Evolutionary conservation across 768 basidiomycete genomes (phyloP).

Genomic region (Lactarius hengduanensis): DNA sequence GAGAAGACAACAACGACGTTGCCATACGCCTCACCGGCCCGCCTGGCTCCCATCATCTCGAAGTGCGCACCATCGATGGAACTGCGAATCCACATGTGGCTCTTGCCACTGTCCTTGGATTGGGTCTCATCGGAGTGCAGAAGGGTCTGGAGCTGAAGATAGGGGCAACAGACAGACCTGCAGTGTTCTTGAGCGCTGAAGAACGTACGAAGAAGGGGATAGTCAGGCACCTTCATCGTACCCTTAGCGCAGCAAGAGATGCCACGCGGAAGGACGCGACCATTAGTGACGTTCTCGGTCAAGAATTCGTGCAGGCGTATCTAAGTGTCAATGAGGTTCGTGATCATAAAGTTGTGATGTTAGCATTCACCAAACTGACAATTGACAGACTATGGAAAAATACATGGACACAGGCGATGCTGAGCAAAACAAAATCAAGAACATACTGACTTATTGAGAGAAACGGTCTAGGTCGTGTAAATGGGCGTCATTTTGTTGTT

Average conservation of each 20-base stretch:
- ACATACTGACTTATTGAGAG: constrained; percentile 20
- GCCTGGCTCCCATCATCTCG: constrained; percentile 56
- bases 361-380: not conserved
- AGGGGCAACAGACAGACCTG: constrained; percentile 39
- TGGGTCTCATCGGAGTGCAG: constrained; percentile 53
- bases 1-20: constrained; percentile 65
- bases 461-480: not conserved
- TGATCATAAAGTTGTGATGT: not conserved
- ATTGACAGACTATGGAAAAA: constrained; percentile 21
- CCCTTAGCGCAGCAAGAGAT: constrained; percentile 47
- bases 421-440: not conserved
- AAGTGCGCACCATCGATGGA: constrained; percentile 60
- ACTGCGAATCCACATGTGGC: constrained; percentile 64
- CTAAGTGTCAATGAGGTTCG: constrained; percentile 48
- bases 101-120: constrained; percentile 53
- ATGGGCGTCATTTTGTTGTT: too few relatives aligned
- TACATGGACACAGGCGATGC: not conserved
- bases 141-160: constrained; percentile 39
- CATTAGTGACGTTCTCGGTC: constrained; percentile 44
- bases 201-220: constrained; percentile 50
- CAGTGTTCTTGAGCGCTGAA: constrained; percentile 44
- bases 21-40: constrained; percentile 55
- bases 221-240: constrained; percentile 50
- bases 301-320: constrained; percentile 47
- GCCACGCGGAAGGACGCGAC: constrained; percentile 40